Evolutionary conservation across 2,329 filamentous ascomycete species (phyloP), one percentile per base, ranked within the genome.

Genomic region (Cladosporium austrohemisphaericum): DNA sequence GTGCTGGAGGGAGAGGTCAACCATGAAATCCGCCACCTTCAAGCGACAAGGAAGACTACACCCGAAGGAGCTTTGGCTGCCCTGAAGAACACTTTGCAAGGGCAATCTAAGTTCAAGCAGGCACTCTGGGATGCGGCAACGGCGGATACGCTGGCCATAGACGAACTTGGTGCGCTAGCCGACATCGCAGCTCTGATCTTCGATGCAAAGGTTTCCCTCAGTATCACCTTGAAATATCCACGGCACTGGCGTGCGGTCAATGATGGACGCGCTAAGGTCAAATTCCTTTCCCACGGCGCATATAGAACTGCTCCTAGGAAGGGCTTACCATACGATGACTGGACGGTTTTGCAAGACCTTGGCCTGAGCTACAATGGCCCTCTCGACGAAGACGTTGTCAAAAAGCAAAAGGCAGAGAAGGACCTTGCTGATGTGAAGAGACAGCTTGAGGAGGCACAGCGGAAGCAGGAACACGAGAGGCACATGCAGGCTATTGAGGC

Each of bases 181-280:
- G 79, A 83, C 53, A 69, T 84, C 28, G 81, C 79, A 54, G 68
- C 69, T 29, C 65, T 81, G 50, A 63, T 85, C 13, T 84, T 78
- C 55, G 71, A 77, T 23, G 67, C 77, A 7, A 61, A 71, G n/a
- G 74, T 75, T 14, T 71, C 70, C 16, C 68, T 76, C 22, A 65
- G 69, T 16, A 68, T 82, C n/a, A 66, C 58, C 8, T 58, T 84
- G 44, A 73, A 71, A 52, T 75, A 76, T 50, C 81, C 81, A 20
- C 74, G 72, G 10, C 81, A 79, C 59, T 84, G 78, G 76, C 72
- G 67, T 49, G 73, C 73, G 23, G 65, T 75, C 56, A 68, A 80
- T 55, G 53, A 76, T 18, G 80, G 80, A 47, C 74, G 75, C 57
- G 78, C 73, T 19, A 65, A 60, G 47, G 37, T 70, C n/a, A 55